Percentiles rank a stretch among this genome's conserved stretches.
Evolutionary conservation across 2,329 filamentous ascomycete species (phyloP).

Genomic region (Pseudocercospora vitis): DNA sequence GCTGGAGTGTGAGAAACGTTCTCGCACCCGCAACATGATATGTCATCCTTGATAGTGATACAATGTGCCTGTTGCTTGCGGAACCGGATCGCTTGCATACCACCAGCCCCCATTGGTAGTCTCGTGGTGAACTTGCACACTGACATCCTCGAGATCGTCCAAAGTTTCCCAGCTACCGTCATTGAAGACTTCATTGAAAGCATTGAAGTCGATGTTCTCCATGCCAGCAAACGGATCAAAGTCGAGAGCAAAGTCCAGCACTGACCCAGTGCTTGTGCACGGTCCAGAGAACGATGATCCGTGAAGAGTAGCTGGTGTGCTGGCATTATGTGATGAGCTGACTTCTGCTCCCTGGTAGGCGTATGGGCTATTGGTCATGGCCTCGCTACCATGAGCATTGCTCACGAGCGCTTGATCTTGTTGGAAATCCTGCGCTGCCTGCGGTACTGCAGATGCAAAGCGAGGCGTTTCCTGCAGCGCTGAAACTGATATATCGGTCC

Average conservation of each 20-base stretch:
- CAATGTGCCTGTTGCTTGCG: not conserved
- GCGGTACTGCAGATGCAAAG: not conserved
- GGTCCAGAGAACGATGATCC: constrained; percentile 1
- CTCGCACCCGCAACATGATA: too few species aligned
- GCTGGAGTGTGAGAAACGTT: too few species aligned
- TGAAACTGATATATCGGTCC: constrained; percentile 5
- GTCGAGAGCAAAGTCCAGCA: constrained; percentile 15
- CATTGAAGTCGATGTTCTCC: constrained; percentile 19
- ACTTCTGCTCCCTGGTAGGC: not conserved
- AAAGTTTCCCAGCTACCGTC: constrained; percentile 19
- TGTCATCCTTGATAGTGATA: not conserved
- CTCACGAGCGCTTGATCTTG: not conserved
- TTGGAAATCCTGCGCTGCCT: not conserved
- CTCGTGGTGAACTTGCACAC: constrained; percentile 7
- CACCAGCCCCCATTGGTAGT: constrained; percentile 8
- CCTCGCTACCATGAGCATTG: not conserved
- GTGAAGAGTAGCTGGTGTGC: constrained; percentile 7
- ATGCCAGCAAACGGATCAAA: constrained; percentile 14
- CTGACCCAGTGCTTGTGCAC: not conserved
- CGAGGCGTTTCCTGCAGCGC: constrained; percentile 11
- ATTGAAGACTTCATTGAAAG: constrained; percentile 25
- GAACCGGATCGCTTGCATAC: not conserved
- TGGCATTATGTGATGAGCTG: constrained; percentile 2
- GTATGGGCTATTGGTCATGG: not conserved
- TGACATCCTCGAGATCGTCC: constrained; percentile 14